Evolutionary conservation across 2,329 filamentous ascomycete genomes (phyloP), one percentile per base, ranked within the genome.

Genomic region (Torrubiellomyces zombiae): DNA sequence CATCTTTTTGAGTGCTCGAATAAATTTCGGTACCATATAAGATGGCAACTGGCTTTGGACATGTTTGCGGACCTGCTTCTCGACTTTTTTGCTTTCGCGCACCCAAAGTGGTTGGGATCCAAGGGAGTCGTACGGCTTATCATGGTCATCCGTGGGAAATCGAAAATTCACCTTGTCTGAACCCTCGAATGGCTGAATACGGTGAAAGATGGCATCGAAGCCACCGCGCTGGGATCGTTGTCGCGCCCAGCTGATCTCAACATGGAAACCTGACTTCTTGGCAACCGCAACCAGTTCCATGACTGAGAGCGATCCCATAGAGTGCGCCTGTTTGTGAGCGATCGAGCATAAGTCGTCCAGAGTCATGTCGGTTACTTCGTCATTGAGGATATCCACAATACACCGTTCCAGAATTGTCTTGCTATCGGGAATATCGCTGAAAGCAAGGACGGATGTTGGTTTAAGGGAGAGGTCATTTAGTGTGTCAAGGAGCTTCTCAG

Each of bases 231-330:
- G 38, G 5, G 26, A 25, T n/a, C 17, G n/a, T 14, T 53, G 53
- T 13, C 45, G 39, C 0, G 59, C 62, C 32, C 56, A 58, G 23
- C 48, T 45, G 1, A 46, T 38, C 15, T 61, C 52, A 15, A 61
- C 58, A 11, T 54, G 37, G 29, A 59, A 64, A 12, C 57, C 56
- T 13, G 47, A 37, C 13, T 36, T 34, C 27, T 45, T 18, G n/a
- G 35, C 34, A 3, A 46, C 20, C 14, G 35, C 24, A 0, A 27
- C 31, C 3, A 44, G 22, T 4, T 41, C 38, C 9, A 21, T 11
- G 0, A 33, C 23, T 5, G 34, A 30, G 1, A 33, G 24, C 1
- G 27, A 29, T 1, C 26, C 12, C 3, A 10, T 8, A 3, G 19
- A 8, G 11, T 31, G 4, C 7, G 26, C 25, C 3, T 11, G 19